Base-by-base conservation (phyloP, 257 asterid species). In the Penstemon newberryi region DNA sequence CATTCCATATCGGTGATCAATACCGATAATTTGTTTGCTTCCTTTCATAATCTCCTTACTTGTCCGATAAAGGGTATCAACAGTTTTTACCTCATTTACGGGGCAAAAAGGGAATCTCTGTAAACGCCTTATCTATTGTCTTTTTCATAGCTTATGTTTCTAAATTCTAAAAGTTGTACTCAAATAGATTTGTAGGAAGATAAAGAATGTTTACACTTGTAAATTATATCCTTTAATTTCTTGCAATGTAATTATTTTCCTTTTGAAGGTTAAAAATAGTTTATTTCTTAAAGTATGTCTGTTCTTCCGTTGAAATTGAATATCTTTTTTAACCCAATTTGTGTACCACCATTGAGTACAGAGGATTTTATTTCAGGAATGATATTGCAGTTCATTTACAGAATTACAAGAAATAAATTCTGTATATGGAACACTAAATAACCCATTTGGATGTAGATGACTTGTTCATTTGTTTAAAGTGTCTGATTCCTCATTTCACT, bases 11-110 rank as follows among this genome's bases (percentile, higher is more conserved):
- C 45, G 46, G 56, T 69, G 43, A 15, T 8, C 36, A 36, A 8
- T 65, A 49, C 50, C 1, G 7, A 62, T 62, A 37, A 12, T 42
- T 41, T 43, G 46, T 52, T 38, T 57, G 4, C 56, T 59, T 73
- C 70, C 51, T 54, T 38, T 8, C 40, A 36, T 41, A 64, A 56
- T 25, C 46, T 58, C 41, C 36, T 58, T 51, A n/a, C 47, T 57
- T 57, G 10, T 52, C 52, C 36, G 40, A 75, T 64, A 12, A 53
- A 64, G 45, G 63, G 46, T 57, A 65, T 40, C 41, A 39, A 63
- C n/a, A 37, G 44, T n/a, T 47, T 8, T 38, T 8, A n/a, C 18
- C 50, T 39, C 61, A 65, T 65, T 19, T 55, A 56, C 4, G 4
- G 6, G n/a, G 37, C 33, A 25, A 25, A 25, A 10, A 25, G 40